These are phyloP conservation scores for Kentomonas sorsogonicus DNA, from an alignment of 208 protist species.

Conservation along the genomic window DNA sequence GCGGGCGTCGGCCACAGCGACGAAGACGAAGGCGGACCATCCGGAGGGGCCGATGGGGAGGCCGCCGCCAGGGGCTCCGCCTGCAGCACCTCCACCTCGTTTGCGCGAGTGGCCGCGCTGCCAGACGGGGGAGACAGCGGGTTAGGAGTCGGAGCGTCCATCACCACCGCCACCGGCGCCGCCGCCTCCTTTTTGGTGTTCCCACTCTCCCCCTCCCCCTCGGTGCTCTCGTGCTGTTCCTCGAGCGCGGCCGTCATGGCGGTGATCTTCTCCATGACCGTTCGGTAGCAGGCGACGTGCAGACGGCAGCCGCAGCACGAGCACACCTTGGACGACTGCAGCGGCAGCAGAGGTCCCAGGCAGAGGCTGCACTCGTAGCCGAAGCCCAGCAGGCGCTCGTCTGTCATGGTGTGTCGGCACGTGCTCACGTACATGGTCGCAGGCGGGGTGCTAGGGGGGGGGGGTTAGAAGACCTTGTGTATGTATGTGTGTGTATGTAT, in stretches of 20 bases:
- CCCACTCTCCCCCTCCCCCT: not conserved
- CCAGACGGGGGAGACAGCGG: too few species aligned
- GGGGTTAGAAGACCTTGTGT: too few species aligned
- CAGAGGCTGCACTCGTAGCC: slow-evolving; percentile 3
- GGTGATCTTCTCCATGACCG: not conserved
- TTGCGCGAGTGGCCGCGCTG: too few species aligned
- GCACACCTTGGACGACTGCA: not conserved
- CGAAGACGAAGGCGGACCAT: too few species aligned
- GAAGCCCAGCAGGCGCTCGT: not conserved
- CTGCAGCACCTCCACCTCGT: too few species aligned
- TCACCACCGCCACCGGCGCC: not conserved
- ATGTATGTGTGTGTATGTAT: too few species aligned
- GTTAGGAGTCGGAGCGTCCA: too few species aligned
- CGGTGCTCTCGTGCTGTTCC: not conserved
- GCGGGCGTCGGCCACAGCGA: too few species aligned
- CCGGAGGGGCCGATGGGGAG: too few species aligned
- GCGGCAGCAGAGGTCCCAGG: not conserved
- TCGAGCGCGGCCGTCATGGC: not conserved
- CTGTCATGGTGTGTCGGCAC: slow-evolving; percentile 5
- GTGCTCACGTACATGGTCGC: not conserved
- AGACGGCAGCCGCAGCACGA: slow-evolving; percentile 1
- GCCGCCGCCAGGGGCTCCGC: too few species aligned
- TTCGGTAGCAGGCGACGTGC: not conserved
- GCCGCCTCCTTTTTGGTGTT: not conserved
- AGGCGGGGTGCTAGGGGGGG: too few species aligned